A percentile compares a stretch with the other conserved stretches of the same genome.
Conservation (phyloP, 1,139 yeast species). For the Diutina pseudorugosa region DNA sequence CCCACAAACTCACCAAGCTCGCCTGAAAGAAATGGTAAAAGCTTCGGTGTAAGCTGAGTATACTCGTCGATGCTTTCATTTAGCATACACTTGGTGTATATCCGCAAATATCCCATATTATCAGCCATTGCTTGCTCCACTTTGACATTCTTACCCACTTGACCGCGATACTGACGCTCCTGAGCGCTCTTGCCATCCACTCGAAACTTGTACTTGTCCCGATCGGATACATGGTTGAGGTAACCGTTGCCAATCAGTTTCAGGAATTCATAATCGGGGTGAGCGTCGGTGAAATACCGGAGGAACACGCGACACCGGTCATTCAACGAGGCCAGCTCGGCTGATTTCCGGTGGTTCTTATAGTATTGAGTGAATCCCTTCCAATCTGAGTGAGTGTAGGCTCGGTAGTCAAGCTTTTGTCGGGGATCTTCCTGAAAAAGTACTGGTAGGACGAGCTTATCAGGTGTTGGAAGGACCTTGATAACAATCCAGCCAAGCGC, state of each 20-base stretch:
- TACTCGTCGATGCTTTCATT: conserved; percentile 5
- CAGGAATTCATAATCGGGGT: not conserved
- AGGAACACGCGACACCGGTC: not conserved
- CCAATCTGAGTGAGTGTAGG: not conserved
- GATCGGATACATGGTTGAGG: not conserved
- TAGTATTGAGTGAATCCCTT: not conserved
- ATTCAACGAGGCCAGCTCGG: not conserved
- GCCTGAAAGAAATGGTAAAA: conserved; percentile 20
- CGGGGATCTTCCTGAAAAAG: not conserved
- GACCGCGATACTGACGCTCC: not conserved
- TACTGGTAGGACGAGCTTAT: not conserved
- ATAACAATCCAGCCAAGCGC: not conserved
- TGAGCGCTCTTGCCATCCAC: not conserved
- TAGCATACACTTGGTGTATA: conserved; percentile 27
- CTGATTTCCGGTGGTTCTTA: not conserved
- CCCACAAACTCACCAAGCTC: conserved; percentile 8
- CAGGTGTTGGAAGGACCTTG: not conserved
- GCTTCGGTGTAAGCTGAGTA: not conserved
- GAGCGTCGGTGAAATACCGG: not conserved
- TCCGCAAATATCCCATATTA: conserved; percentile 18
- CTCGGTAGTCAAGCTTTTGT: not conserved
- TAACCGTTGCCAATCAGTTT: not conserved
- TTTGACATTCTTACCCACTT: conserved; percentile 8
- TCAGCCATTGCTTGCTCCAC: conserved; percentile 26
- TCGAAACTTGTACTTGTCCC: not conserved